A percentile compares a stretch with the other conserved stretches of the same genome.
Evolutionary conservation across 2,329 filamentous ascomycete species (phyloP).

Genomic region (Leptodontidium sp.): DNA sequence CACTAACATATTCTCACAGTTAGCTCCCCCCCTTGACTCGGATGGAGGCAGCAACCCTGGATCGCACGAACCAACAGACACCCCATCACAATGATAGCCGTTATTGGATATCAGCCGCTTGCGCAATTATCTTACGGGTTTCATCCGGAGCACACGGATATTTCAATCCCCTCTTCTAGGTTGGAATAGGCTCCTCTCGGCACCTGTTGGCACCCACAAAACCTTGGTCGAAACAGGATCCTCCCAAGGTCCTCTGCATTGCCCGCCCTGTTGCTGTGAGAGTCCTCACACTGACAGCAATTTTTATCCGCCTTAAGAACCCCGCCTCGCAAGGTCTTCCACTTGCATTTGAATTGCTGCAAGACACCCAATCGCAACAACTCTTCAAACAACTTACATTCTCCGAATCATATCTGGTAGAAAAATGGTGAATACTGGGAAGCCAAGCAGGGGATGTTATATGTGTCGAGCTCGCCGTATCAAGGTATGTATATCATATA

Average conservation of each 20-base stretch:
- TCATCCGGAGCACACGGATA: constrained; percentile 2
- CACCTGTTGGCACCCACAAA: neutral
- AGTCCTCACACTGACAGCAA: neutral
- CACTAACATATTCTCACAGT: neutral
- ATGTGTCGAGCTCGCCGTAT: constrained; percentile 76
- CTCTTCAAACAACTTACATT: neutral
- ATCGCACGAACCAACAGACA: neutral
- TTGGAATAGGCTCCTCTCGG: constrained; percentile 3
- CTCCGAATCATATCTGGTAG: constrained; percentile 32
- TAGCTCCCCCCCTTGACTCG: neutral
- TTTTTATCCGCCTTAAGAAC: constrained; percentile 7
- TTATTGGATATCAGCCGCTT: constrained; percentile 2
- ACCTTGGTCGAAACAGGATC: constrained; percentile 16
- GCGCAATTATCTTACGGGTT: constrained; percentile 6
- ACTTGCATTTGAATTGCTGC: neutral
- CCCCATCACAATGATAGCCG: neutral
- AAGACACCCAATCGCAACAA: constrained; percentile 24
- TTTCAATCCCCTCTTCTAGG: neutral
- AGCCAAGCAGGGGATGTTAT: constrained; percentile 72
- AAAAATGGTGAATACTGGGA: constrained; percentile 69
- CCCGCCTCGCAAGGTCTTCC: constrained; percentile 7
- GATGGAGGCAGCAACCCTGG: neutral
- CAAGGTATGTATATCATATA: constrained; percentile 30
- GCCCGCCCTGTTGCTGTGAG: neutral
- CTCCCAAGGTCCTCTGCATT: neutral